Percentiles rank a stretch among this genome's conserved stretches.
Evolutionary conservation across 1,139 yeast species (phyloP).

Genomic region (Nadsonia commutata): DNA sequence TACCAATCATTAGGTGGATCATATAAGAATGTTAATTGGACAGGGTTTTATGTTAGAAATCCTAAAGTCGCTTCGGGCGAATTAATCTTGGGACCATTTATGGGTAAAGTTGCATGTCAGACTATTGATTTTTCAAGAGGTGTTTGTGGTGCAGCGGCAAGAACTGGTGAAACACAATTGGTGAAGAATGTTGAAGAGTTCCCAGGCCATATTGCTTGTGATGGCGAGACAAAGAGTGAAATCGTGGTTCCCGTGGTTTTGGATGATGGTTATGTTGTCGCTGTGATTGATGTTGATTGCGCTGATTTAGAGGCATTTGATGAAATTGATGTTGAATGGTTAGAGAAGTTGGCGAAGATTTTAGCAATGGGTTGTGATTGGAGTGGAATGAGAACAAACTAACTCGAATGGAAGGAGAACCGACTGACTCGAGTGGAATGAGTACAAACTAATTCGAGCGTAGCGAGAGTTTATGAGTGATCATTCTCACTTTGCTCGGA

Average conservation of each 20-base stretch:
- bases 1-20: slow-evolving; percentile 41
- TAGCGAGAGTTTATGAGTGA: too few relatives aligned
- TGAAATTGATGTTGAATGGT: slow-evolving; percentile 38
- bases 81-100: slow-evolving; percentile 80
- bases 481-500: too few relatives aligned
- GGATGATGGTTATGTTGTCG: slow-evolving; percentile 33
- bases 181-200: slow-evolving; percentile 63
- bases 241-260: slow-evolving; percentile 70
- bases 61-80: too few relatives aligned
- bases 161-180: slow-evolving; percentile 41
- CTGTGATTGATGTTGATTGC: slow-evolving; percentile 84
- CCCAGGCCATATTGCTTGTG: slow-evolving; percentile 96
- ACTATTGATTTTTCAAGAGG: slow-evolving; percentile 63
- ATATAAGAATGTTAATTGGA: slow-evolving; percentile 55
- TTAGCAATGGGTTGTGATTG: slow-evolving; percentile 37
- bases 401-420: too few relatives aligned
- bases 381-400: too few relatives aligned
- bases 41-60: slow-evolving; percentile 66
- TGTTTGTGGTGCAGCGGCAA: slow-evolving; percentile 83
- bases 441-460: too few relatives aligned
- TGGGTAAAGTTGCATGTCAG: slow-evolving; percentile 95
- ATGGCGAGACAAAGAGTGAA: slow-evolving; percentile 86
- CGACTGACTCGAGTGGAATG: too few relatives aligned
- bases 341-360: slow-evolving; percentile 43
- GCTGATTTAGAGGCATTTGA: slow-evolving; percentile 48